phyloP scores from a whole-genome alignment of 768 basidiomycete genomes.

The Leccinum variicolor region DNA sequence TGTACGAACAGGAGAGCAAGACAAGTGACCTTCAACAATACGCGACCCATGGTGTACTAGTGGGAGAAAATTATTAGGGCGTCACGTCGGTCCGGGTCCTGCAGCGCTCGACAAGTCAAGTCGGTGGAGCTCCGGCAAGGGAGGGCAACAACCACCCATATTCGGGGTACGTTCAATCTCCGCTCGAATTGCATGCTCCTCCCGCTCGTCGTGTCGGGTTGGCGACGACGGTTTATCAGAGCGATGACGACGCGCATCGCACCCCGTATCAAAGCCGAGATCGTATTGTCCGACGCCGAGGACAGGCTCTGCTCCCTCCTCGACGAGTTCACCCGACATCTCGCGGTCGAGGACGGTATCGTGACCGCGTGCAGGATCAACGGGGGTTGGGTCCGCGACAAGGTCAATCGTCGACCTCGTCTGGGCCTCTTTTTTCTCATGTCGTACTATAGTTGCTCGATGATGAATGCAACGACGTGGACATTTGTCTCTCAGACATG shows the following conservation, averaged over 20 bases:
- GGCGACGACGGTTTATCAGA: slow-evolving; percentile 6
- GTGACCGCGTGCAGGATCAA: slow-evolving; percentile 81
- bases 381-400: slow-evolving; percentile 98
- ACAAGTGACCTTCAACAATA: slow-evolving; percentile 70
- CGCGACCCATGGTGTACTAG: slow-evolving; percentile 64
- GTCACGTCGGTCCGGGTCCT: slow-evolving; percentile 10
- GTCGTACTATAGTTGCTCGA: slow-evolving; percentile 62
- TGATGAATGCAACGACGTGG: slow-evolving; percentile 83
- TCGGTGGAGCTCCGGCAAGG: slow-evolving; percentile 23
- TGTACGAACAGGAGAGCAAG: not conserved
- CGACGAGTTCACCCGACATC: slow-evolving; percentile 66
- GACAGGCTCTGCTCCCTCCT: slow-evolving; percentile 69
- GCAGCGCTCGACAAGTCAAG: slow-evolving; percentile 4
- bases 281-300: slow-evolving; percentile 68
- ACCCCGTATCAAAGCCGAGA: slow-evolving; percentile 30
- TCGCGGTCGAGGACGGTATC: slow-evolving; percentile 50
- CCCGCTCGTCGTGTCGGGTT: slow-evolving; percentile 6
- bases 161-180: slow-evolving; percentile 19
- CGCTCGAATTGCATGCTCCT: slow-evolving; percentile 23
- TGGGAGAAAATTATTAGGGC: not conserved
- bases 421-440: slow-evolving; percentile 10
- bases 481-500: slow-evolving; percentile 84
- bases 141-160: slow-evolving; percentile 9
- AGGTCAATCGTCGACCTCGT: slow-evolving; percentile 50
- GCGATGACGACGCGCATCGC: slow-evolving; percentile 33